Conservation (phyloP, 768 basidiomycete species). For the Hygrocybe coccinea region DNA sequence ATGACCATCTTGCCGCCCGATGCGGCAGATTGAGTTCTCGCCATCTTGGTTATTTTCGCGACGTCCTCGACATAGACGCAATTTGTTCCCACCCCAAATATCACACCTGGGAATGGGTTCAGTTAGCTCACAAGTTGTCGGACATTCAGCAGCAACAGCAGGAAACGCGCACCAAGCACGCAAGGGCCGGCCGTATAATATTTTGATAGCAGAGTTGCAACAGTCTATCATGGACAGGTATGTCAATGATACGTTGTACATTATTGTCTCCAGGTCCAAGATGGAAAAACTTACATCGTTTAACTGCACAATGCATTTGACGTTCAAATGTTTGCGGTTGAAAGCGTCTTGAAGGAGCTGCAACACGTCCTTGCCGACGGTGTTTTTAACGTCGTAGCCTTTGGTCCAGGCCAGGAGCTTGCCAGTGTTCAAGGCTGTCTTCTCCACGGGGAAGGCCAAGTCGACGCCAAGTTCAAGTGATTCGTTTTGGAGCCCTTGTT, state of each 20-base stretch:
- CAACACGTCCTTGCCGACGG: conserved; percentile 85
- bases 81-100: conserved; percentile 86
- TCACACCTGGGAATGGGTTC: conserved; percentile 60
- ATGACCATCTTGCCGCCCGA: conserved; percentile 59
- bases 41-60: conserved; percentile 57
- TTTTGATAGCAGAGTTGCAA: background rate
- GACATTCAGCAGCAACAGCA: conserved; percentile 33
- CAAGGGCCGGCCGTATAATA: background rate
- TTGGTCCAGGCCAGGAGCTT: background rate
- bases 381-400: conserved; percentile 84
- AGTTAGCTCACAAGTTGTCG: conserved; percentile 53
- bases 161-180: conserved; percentile 57
- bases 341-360: conserved; percentile 88
- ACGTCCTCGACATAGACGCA: conserved; percentile 74
- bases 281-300: conserved; percentile 67
- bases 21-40: conserved; percentile 34
- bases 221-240: background rate
- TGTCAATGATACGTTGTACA: background rate
- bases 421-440: background rate
- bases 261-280: background rate
- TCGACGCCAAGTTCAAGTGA: background rate
- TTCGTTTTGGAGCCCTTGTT: background rate
- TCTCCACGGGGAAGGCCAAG: background rate
- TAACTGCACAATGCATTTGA: conserved; percentile 85
- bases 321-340: conserved; percentile 86